Conservation (phyloP, 345 rosid genomes). For the Citrus cavaleriei region DNA sequence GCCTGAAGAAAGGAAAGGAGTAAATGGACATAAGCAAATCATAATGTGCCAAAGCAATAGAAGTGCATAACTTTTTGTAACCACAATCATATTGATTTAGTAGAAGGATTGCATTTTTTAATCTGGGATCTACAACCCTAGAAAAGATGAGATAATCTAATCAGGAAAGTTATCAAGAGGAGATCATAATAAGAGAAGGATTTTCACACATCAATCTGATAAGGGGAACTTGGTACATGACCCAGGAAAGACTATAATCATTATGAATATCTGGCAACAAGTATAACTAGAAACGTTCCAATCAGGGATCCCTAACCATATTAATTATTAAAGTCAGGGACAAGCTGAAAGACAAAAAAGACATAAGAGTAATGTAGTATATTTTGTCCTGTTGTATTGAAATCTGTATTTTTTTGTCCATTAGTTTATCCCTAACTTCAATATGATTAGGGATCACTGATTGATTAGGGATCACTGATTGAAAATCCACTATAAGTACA, state of each 20-base stretch:
- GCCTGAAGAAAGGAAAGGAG: conserved; percentile 36
- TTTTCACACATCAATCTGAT: neutral
- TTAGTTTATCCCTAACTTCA: too few species aligned
- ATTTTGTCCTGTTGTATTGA: too few species aligned
- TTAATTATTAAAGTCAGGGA: too few species aligned
- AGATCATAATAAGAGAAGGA: neutral
- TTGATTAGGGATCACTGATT: too few species aligned
- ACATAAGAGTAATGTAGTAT: too few species aligned
- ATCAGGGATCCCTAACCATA: too few species aligned
- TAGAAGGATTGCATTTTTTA: neutral
- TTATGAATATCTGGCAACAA: neutral
- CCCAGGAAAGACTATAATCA: neutral
- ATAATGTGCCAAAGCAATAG: neutral
- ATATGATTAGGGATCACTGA: too few species aligned
- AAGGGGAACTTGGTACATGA: neutral
- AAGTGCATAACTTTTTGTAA: neutral
- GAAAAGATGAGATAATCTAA: neutral
- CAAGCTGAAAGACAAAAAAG: too few species aligned
- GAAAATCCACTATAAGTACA: too few species aligned
- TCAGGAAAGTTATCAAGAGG: neutral
- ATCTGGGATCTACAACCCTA: too few species aligned
- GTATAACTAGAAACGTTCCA: too few species aligned
- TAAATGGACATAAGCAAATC: conserved; percentile 4
- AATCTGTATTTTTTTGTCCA: too few species aligned
- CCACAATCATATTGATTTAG: neutral